Evolutionary conservation across 306 rosid genomes (phyloP), one percentile per base, ranked within the genome.

Genomic region (Vigna mungo): DNA sequence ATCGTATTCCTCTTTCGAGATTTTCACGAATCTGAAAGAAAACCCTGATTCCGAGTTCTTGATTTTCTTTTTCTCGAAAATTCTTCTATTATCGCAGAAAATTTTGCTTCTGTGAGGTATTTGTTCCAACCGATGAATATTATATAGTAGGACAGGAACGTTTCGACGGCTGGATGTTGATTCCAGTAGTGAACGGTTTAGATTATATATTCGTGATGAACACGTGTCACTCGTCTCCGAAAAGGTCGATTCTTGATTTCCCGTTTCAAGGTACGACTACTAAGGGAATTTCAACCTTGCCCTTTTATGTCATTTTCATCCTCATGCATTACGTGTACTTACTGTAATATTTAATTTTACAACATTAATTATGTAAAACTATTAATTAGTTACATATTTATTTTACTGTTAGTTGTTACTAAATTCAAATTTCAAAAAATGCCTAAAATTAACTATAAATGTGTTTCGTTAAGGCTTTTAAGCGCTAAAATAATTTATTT

Each of bases 191-290:
- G 13, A 27, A 82, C 82, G 88, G 74, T 43, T 56, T 7, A 0
- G 85, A 85, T 85, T 70, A 12, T 12, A 64, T 41, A 74, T 74
- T 43, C 84, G 14, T n/a, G n/a, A 54, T 54, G 51, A 0, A 67
- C 81, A 81, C 88, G 73, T 61, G 85, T 73, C 85, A 8, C 21
- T 16, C 17, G 8, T 14, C 14, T 46, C 63, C 67, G 39, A 1
- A 18, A 61, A 30, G 71, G 3, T 69, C 52, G 81, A 60, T 70
- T 46, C 52, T 54, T 10, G 21, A 46, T 62, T 34, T 58, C 36
- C 63, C 64, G 37, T 58, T 58, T 25, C 37, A 58, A 58, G 37
- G 9, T 23, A 56, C 9, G 9, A 58, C 63, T 58, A 6, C 36
- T 25, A 1, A 21, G 9, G 56, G 63, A 11, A 23, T 56, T 55